Percentiles rank a stretch among this genome's conserved stretches.
These are phyloP conservation scores for Cladobotryum protrusum DNA, from an alignment of 2,329 filamentous ascomycete genomes.

Conservation along the genomic window DNA sequence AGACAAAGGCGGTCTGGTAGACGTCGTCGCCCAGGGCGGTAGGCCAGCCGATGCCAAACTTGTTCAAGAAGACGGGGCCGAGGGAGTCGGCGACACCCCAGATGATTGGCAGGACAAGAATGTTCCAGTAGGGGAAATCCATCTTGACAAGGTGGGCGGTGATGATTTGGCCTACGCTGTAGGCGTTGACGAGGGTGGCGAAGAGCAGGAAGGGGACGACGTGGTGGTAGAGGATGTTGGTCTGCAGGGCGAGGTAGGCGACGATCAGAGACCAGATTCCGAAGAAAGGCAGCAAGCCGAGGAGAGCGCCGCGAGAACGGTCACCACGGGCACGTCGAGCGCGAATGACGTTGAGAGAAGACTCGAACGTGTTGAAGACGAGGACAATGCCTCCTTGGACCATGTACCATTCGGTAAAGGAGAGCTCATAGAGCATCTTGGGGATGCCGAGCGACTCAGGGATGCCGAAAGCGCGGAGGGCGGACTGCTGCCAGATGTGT, in stretches of 20 bases:
- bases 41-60: conserved; percentile 64
- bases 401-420: conserved; percentile 91
- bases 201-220: conserved; percentile 87
- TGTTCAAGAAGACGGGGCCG: conserved; percentile 59
- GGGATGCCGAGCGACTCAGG: conserved; percentile 60
- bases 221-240: conserved; percentile 72
- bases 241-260: conserved; percentile 78
- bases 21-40: conserved; percentile 66
- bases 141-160: conserved; percentile 86
- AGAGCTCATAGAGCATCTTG: conserved; percentile 64
- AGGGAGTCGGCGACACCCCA: conserved; percentile 75
- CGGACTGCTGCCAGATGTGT: conserved; percentile 86
- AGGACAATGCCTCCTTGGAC: conserved; percentile 77
- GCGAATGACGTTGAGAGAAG: conserved; percentile 75
- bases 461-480: conserved; percentile 67
- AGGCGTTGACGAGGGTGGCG: conserved; percentile 85
- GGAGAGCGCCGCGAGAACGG: conserved; percentile 64
- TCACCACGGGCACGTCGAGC: conserved; percentile 70
- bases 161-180: conserved; percentile 93
- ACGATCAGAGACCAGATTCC: conserved; percentile 70
- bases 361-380: conserved; percentile 76
- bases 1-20: conserved; percentile 91
- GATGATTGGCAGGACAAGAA: conserved; percentile 70
- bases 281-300: conserved; percentile 78
- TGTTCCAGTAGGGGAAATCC: conserved; percentile 84